Evolutionary conservation across 176 grass and related monocot species (phyloP), one percentile per base, ranked within the genome.

Genomic region (Melocanna baccifera): DNA sequence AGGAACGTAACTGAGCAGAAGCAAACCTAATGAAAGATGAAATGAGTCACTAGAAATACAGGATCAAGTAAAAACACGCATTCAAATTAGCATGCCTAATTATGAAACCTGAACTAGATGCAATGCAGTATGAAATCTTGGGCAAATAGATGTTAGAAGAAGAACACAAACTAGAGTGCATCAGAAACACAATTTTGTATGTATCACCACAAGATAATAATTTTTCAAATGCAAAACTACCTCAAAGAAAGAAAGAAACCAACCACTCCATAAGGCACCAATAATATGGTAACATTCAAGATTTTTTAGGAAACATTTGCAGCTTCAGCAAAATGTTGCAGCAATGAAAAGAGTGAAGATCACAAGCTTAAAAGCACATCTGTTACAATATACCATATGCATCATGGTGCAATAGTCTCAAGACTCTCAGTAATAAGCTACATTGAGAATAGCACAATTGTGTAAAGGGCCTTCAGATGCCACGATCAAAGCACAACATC

Each of bases 321-420:
- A 80, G 63, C 29, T 41, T 42, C 39, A 69, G 71, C 51, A 71
- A 50, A 15, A 69, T 37, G 12, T 50, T 68, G 29, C 53, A 64
- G 30, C 67, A 58, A 52, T n/a, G 65, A 71, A 26, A 77, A 73
- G 66, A 78, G 56, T 58, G 9, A 65, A 29, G 6, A 53, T 34
- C 28, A 34, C 67, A 86, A 61, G 61, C 61, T 51, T 50, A 63
- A 77, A 86, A 71, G 30, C 73, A 37, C 59, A 74, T 83, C 29
- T 19, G 51, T 57, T 79, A 40, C 63, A 83, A 83, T 64, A 79
- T 87, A 74, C 68, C 22, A 29, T 82, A 45, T 71, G 63, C 58
- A 67, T 79, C 30, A 7, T 77, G 29, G n/a, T 87, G 87, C 84
- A 78, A n/a, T 67, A 83, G 30, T 58, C 40, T 87, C 40, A 41